These are phyloP conservation scores for Clonostachys solani DNA, from an alignment of 2,329 filamentous ascomycete species.

Conservation along the genomic window DNA sequence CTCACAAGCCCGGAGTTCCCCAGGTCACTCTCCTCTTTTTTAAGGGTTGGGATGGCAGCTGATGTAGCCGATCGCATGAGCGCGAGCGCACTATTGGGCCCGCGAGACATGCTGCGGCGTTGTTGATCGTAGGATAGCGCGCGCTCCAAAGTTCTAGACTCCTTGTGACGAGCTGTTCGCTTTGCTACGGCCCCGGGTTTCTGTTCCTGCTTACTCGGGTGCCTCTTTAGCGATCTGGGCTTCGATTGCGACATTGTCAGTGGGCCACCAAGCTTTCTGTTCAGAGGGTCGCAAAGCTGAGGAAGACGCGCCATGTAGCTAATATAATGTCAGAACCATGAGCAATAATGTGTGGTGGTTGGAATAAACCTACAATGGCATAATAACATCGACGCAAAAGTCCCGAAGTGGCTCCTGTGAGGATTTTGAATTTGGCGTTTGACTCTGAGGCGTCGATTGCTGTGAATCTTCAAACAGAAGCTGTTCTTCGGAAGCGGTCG, in stretches of 20 bases:
- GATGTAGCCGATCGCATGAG: slow-evolving; percentile 63
- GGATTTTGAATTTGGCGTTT: slow-evolving; percentile 15
- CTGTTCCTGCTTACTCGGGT: slow-evolving; percentile 34
- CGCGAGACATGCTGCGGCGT: slow-evolving; percentile 50
- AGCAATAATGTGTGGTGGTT: too few species aligned
- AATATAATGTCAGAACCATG: slow-evolving; percentile 22
- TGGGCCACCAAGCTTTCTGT: slow-evolving; percentile 72
- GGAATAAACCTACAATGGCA: slow-evolving; percentile 61
- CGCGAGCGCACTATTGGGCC: slow-evolving; percentile 53
- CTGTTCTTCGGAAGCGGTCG: slow-evolving; percentile 59
- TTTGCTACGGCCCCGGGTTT: slow-evolving; percentile 50
- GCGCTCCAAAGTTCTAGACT: slow-evolving; percentile 52
- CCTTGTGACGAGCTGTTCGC: slow-evolving; percentile 33
- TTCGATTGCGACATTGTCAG: slow-evolving; percentile 52
- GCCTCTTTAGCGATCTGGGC: slow-evolving; percentile 37
- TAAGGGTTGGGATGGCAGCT: slow-evolving; percentile 56
- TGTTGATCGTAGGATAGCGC: slow-evolving; percentile 57
- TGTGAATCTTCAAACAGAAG: slow-evolving; percentile 46
- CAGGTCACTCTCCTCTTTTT: slow-evolving; percentile 62
- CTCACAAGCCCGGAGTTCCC: not conserved
- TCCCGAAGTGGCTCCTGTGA: slow-evolving; percentile 63
- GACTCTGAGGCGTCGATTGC: slow-evolving; percentile 12
- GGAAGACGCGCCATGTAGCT: slow-evolving; percentile 75
- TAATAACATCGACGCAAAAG: slow-evolving; percentile 76
- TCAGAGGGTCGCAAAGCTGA: slow-evolving; percentile 64